Base-by-base conservation (phyloP, 148 eudicot genomes). In the Camellia lanceoleosa region DNA sequence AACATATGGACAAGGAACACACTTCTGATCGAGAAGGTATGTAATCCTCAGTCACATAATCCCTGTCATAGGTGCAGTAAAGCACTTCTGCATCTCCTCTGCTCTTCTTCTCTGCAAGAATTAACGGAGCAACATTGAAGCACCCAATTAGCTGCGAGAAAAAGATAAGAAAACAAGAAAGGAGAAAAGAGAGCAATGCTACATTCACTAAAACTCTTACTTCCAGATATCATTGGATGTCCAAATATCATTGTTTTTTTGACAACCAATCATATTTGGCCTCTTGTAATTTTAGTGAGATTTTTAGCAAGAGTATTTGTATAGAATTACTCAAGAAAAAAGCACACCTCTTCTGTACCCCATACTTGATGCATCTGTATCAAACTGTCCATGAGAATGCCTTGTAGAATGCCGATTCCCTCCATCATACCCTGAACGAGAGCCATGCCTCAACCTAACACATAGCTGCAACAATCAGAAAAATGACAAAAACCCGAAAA, bases 381-480 rank as follows among this genome's bases (percentile, higher is more conserved):
- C 72, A 44, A 43, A 44, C 72, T 42, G 72, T 68, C 52, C 72
- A 68, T 44, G 72, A 44, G 72, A 68, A 43, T 43, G 72, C 72
- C 72, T 46, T 14, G 52, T 15, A 44, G 51, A 44, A 68, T 5
- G 20, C n/a, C 52, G 18, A 43, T 52, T 16, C 11, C 11, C 68
- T 43, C 72, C 52, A 4, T 68, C 72, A 68, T 68, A 44, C 20
- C 5, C 52, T 68, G 72, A 43, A 68, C 10, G 72, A 68, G 72
- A 42, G 52, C 72, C 72, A 42, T 46, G 72, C 72, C 51, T 68
- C 54, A 16, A 14, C 20, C 72, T 68, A 68, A 44, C 16, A 68
- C 20, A 43, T 43, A 43, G 52, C 7, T 16, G 19, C 5, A 42
- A 68, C 20, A 42, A 68, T 68, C 52, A 68, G 23, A 44, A 43